Evolutionary conservation across 371 early-diverging fungal genomes (phyloP), one percentile per base, ranked within the genome.

Genomic region (Mortierella sp.): DNA sequence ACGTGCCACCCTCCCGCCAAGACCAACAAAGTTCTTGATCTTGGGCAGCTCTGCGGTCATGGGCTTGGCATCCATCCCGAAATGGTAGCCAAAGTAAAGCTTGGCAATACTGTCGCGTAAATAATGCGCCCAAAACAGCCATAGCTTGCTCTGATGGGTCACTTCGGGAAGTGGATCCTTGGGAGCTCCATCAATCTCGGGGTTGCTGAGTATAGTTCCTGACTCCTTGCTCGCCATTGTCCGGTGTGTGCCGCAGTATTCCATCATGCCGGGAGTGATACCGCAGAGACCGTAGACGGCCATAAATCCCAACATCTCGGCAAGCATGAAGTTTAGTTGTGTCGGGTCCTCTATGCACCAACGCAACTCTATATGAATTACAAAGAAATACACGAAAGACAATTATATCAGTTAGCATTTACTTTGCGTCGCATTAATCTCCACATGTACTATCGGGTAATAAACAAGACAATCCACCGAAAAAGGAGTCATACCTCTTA

Each of bases 41-140:
- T 74, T 74, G 21, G 85, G 85, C 24, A 85, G 48, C 34, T 85
- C 85, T 19, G 85, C 74, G 1, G 58, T 71, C n/a, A 85, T 16
- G 16, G 58, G 42, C 74, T 70, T 74, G 2, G 50, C 47, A 34
- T 85, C 82, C 31, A 85, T 8, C 24, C 82, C 85, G 24, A 76
- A 68, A 10, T 82, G 73, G 73, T 77, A 85, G 7, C 80, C 85
- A 50, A 78, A 85, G 45, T 85, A 85, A 2, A 85, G 74, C 24
- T 75, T 34, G 9, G 74, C 26, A n/a, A 79, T 77, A 8, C 73
- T 81, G 52, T 85, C 82, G 21, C 85, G 85, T 26, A 81, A 31
- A 71, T 81, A 85, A 34, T 70, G 48, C 1, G 72, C 85, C 85
- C 85, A 85, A 60, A 85, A 85, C n/a, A 68, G 13, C 85, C 85